Conservation (phyloP, 192 early-diverging fungal species). For the Coemansia sp. region DNA sequence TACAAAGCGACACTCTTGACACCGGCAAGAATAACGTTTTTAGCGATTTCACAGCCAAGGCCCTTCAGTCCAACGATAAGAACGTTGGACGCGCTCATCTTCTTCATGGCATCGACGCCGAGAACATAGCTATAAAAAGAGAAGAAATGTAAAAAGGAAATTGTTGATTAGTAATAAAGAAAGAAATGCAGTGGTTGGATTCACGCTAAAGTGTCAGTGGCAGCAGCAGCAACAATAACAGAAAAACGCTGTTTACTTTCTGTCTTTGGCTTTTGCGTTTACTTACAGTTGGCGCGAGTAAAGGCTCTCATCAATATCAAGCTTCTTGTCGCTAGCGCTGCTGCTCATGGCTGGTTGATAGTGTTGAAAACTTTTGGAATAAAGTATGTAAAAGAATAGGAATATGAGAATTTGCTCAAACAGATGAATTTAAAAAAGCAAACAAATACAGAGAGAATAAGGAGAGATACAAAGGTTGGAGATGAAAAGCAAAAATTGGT, state of each 20-base stretch:
- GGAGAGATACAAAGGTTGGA: too few relatives aligned
- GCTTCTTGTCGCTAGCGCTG: slow-evolving; percentile 17
- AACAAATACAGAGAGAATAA: slow-evolving; percentile 8
- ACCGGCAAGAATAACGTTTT: slow-evolving; percentile 97
- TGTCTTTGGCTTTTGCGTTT: too few relatives aligned
- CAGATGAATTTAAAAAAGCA: background rate
- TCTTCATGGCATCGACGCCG: slow-evolving; percentile 95
- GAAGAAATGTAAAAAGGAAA: background rate
- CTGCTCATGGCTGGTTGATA: slow-evolving; percentile 5
- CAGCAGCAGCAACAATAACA: too few relatives aligned
- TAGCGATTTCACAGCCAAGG: slow-evolving; percentile 97
- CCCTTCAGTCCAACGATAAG: slow-evolving; percentile 95
- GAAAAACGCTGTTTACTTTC: too few relatives aligned
- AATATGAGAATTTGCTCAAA: background rate
- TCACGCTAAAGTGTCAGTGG: too few relatives aligned
- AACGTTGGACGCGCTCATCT: slow-evolving; percentile 95
- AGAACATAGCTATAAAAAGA: slow-evolving; percentile 71
- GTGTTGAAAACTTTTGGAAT: background rate
- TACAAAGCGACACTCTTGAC: slow-evolving; percentile 98
- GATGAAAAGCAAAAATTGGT: too few relatives aligned
- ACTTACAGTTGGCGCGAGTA: slow-evolving; percentile 99
- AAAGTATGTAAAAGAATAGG: background rate
- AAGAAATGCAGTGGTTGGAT: background rate
- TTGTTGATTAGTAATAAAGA: slow-evolving; percentile 4
- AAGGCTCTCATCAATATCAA: slow-evolving; percentile 88